Percentiles rank a stretch among this genome's conserved stretches.
These are phyloP conservation scores for Acanthochlamys bracteata DNA, from an alignment of 106 monocot genomes.

Conservation along the genomic window DNA sequence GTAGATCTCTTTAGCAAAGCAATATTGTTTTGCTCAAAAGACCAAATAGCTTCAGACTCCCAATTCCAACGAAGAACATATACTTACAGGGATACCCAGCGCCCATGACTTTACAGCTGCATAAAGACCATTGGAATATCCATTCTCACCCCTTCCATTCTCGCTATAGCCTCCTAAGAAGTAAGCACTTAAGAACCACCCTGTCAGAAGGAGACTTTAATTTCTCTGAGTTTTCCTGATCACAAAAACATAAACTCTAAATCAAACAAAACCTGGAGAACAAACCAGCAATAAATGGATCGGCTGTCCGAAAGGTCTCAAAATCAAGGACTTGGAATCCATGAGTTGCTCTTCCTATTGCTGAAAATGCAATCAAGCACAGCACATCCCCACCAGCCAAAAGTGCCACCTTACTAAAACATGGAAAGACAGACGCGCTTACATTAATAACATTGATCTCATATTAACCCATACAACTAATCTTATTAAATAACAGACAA, in stretches of 20 bases:
- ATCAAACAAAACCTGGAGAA: background rate
- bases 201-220: slow-evolving; percentile 12
- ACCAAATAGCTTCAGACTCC: no score
- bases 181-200: slow-evolving; percentile 52
- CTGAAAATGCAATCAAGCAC: slow-evolving; percentile 69
- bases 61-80: background rate
- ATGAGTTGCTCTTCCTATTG: slow-evolving; percentile 83
- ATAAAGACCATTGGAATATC: slow-evolving; percentile 18
- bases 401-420: slow-evolving; percentile 58
- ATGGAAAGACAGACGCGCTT: background rate
- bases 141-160: slow-evolving; percentile 52
- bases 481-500: no score
- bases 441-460: background rate
- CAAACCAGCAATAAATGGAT: slow-evolving; percentile 74
- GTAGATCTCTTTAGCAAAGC: background rate
- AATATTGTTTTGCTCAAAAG: background rate
- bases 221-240: background rate
- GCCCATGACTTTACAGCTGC: slow-evolving; percentile 65
- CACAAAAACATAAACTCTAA: background rate
- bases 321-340: slow-evolving; percentile 54
- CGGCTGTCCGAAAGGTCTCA: slow-evolving; percentile 68
- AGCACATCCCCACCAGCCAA: slow-evolving; percentile 63
- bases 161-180: slow-evolving; percentile 49
- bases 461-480: no score
- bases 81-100: slow-evolving; percentile 67